phyloP scores from a whole-genome alignment of 148 eudicot species.

The Rhododendron vialii region DNA sequence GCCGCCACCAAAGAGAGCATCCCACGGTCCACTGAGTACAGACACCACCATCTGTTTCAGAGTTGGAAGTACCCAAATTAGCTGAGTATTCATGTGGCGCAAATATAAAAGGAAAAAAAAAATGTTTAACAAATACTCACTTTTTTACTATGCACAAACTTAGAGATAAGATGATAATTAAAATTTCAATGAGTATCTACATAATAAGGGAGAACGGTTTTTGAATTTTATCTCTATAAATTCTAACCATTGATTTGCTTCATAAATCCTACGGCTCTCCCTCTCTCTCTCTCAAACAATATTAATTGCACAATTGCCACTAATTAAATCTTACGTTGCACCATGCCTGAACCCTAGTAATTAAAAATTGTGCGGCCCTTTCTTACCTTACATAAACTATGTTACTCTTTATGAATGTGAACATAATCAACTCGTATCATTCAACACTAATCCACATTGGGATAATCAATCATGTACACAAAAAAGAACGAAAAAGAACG shows the following conservation, averaged over 20 bases:
- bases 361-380: not conserved
- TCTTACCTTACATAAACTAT: not conserved
- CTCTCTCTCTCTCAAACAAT: too few species aligned
- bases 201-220: too few species aligned
- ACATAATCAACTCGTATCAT: not conserved
- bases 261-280: too few species aligned
- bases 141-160: not conserved
- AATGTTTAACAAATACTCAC: not conserved
- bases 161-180: not conserved
- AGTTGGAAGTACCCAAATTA: not conserved
- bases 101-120: not conserved
- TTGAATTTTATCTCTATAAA: too few species aligned
- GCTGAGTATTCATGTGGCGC: not conserved
- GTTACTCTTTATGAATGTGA: not conserved
- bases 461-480: not conserved
- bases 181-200: not conserved
- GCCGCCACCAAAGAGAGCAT: slow-evolving; percentile 67
- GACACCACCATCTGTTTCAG: slow-evolving; percentile 64
- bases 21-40: slow-evolving; percentile 61
- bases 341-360: too few species aligned
- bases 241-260: too few species aligned
- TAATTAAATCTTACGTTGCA: too few species aligned
- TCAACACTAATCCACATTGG: not conserved
- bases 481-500: not conserved
- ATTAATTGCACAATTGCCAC: too few species aligned